These are phyloP conservation scores for Zhuliangozyma blackwelliae DNA, from an alignment of 1,139 yeast genomes.

Conservation along the genomic window DNA sequence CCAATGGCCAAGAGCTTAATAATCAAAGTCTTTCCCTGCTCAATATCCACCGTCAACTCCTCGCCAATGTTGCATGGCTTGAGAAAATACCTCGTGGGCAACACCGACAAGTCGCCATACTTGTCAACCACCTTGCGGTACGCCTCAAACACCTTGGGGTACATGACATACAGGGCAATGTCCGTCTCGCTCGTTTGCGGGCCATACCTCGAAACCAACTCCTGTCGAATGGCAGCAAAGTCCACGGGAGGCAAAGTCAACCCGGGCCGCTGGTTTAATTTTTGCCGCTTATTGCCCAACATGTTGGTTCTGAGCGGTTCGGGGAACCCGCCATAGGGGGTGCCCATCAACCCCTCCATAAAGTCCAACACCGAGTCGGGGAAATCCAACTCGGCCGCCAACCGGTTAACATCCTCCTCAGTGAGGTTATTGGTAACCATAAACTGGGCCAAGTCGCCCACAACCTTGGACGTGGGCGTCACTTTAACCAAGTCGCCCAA, in stretches of 20 bases:
- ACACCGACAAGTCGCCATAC: slow-evolving; percentile 88
- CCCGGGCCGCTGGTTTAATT: slow-evolving; percentile 88
- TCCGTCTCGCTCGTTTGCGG: slow-evolving; percentile 62
- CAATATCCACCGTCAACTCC: slow-evolving; percentile 85
- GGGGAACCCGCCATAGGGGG: slow-evolving; percentile 99
- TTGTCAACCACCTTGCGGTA: slow-evolving; percentile 69
- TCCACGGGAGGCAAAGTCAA: slow-evolving; percentile 80
- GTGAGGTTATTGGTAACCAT: slow-evolving; percentile 94
- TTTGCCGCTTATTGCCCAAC: slow-evolving; percentile 79
- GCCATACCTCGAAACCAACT: slow-evolving; percentile 62
- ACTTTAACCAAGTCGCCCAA: slow-evolving; percentile 97
- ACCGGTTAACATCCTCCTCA: slow-evolving; percentile 77
- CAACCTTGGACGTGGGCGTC: slow-evolving; percentile 98
- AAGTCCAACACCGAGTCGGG: slow-evolving; percentile 97
- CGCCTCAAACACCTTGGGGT: slow-evolving; percentile 93
- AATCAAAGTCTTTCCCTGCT: slow-evolving; percentile 90
- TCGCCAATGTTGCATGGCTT: slow-evolving; percentile 84
- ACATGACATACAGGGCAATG: slow-evolving; percentile 94
- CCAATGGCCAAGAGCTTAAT: slow-evolving; percentile 91
- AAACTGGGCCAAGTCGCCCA: slow-evolving; percentile 97
- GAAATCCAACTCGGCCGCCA: slow-evolving; percentile 91
- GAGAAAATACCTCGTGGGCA: slow-evolving; percentile 88
- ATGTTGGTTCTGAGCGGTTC: slow-evolving; percentile 94
- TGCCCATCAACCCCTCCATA: slow-evolving; percentile 99
- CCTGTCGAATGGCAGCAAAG: slow-evolving; percentile 64